Percentiles rank a stretch among this genome's conserved stretches.
Evolutionary conservation across 306 rosid genomes (phyloP).

Genomic region (Urtica urens): DNA sequence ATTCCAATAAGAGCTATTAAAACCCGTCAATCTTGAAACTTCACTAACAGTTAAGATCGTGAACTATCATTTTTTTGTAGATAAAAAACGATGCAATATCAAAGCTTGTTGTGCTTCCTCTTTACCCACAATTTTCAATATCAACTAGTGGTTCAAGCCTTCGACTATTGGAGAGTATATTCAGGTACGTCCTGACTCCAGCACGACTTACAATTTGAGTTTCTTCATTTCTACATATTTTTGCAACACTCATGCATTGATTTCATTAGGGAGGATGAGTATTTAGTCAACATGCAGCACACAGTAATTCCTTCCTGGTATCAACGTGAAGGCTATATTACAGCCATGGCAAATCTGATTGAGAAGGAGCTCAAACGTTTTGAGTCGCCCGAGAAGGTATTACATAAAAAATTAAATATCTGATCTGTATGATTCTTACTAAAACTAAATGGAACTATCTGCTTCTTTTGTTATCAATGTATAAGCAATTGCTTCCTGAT

Average conservation of each 20-base stretch:
- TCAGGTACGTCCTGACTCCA: too few species aligned
- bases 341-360: slow-evolving; percentile 85
- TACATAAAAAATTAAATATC: background rate
- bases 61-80: too few species aligned
- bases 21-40: too few species aligned
- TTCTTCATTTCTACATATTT: too few species aligned
- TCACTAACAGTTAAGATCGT: too few species aligned
- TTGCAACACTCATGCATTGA: slow-evolving; percentile 15
- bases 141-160: slow-evolving; percentile 97
- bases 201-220: too few species aligned
- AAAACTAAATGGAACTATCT: background rate
- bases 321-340: slow-evolving; percentile 95
- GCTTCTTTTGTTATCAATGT: too few species aligned
- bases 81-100: slow-evolving; percentile 81
- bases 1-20: too few species aligned
- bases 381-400: slow-evolving; percentile 35
- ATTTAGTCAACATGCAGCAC: slow-evolving; percentile 96
- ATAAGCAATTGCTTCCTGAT: too few species aligned
- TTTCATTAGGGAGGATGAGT: slow-evolving; percentile 75
- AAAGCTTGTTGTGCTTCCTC: slow-evolving; percentile 97
- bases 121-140: slow-evolving; percentile 98
- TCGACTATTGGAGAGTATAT: slow-evolving; percentile 92
- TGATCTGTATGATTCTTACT: background rate
- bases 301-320: slow-evolving; percentile 97
- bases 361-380: slow-evolving; percentile 64